Conservation (phyloP, 2,329 filamentous ascomycete species). For the Claviceps monticola region DNA sequence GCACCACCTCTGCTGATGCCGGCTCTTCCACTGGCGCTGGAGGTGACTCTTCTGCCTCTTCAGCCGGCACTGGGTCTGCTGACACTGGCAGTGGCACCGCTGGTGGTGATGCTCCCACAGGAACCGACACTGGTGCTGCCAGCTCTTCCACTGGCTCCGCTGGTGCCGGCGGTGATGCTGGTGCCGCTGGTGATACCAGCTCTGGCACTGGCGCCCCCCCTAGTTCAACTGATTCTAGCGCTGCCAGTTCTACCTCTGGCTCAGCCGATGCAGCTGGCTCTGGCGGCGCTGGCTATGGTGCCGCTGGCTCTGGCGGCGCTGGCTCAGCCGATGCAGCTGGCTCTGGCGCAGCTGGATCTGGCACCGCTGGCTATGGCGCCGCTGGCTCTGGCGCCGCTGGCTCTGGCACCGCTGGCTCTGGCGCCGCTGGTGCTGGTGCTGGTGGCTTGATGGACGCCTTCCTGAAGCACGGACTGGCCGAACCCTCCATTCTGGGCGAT, state of each 20-base stretch:
- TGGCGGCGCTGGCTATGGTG: too few species aligned
- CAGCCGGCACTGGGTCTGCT: not conserved
- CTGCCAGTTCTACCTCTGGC: not conserved
- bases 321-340: not conserved
- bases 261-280: not conserved
- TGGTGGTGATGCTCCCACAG: not conserved
- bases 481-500: not conserved
- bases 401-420: too few species aligned
- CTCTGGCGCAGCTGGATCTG: not conserved
- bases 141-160: not conserved
- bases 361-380: too few species aligned
- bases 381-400: too few species aligned
- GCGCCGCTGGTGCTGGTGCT: too few species aligned
- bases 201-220: not conserved
- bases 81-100: not conserved
- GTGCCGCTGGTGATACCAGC: not conserved
- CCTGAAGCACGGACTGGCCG: not conserved
- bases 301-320: too few species aligned
- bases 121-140: not conserved
- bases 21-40: not conserved
- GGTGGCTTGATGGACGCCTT: not conserved
- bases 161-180: not conserved
- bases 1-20: not conserved
- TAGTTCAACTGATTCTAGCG: not conserved
- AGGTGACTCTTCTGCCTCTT: not conserved